These are phyloP conservation scores for Thinopyrum obtusiflorum DNA, from an alignment of 202 grass and related monocot genomes.

Conservation along the genomic window DNA sequence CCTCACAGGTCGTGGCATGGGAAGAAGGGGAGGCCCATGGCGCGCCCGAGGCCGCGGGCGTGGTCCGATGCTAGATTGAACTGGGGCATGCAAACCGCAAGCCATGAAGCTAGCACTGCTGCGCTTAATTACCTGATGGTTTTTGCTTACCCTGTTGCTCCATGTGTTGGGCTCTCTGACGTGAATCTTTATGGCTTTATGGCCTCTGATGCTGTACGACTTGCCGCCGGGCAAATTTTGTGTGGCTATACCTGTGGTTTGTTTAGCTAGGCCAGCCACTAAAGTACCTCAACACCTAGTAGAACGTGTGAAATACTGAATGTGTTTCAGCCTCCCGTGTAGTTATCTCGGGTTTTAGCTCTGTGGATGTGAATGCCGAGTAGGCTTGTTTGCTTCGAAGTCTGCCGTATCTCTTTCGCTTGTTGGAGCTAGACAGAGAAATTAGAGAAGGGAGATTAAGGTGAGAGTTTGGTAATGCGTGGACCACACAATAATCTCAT, in stretches of 20 bases:
- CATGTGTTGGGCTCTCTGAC: background rate
- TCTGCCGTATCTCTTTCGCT: background rate
- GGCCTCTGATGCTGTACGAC: slow-evolving; percentile 18
- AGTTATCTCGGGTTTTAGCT: background rate
- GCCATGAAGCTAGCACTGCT: slow-evolving; percentile 12
- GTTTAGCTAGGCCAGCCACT: slow-evolving; percentile 42
- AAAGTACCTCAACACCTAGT: slow-evolving; percentile 26
- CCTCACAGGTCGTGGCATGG: slow-evolving; percentile 35
- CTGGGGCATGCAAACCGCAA: background rate
- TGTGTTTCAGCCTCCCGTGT: background rate
- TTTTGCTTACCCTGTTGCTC: slow-evolving; percentile 9
- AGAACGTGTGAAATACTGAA: background rate
- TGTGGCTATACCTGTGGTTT: slow-evolving; percentile 44
- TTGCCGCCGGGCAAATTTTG: slow-evolving; percentile 43
- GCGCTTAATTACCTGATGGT: slow-evolving; percentile 29
- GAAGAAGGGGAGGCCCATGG: slow-evolving; percentile 33
- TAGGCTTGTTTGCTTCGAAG: background rate
- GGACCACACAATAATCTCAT: background rate
- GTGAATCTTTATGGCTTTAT: background rate
- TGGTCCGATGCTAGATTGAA: slow-evolving; percentile 22
- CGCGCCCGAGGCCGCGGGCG: slow-evolving; percentile 21
- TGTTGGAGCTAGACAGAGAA: background rate
- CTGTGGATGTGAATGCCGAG: background rate
- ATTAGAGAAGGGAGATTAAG: background rate
- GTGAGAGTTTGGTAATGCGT: background rate